Evolutionary conservation across 2,329 filamentous ascomycete species (phyloP), one percentile per base, ranked within the genome.

Genomic region (Alternaria conjuncta): DNA sequence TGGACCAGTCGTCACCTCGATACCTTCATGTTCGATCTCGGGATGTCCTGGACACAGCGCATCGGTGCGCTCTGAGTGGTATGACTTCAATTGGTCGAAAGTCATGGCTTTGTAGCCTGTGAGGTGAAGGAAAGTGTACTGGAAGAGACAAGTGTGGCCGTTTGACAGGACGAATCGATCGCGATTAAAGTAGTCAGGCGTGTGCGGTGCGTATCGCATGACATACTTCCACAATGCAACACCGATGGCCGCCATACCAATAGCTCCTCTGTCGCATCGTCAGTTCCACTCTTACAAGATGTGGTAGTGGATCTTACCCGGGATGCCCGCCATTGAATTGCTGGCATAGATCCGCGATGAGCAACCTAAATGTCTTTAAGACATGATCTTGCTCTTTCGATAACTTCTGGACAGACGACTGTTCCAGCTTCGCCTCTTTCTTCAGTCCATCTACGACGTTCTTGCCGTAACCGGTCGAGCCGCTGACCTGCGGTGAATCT

Each of bases 241-340:
- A 10, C 88, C 88, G 58, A 90, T 89, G 5, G 86, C 87, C 21
- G 86, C 87, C 81, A 89, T 89, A 41, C 87, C 86, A 74, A 89
- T 88, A 18, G 60, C 60, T n/a, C 60, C 60, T 49, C 60, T 62
- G 15, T 15, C 10, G 1, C 7, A 13, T 23, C 4, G 13, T 62
- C 12, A 62, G 49, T 3, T 30, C 3, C n/a, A 3, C 6, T 13
- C 4, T 0, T 10, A 3, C 26, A 9, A 43, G 10, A 1, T 4
- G 6, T 26, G 6, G 5, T 12, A 6, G 10, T 4, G 43, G 12
- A 2, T 85, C 86, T 21, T 65, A 67, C 20, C 69, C 89, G 18
- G 89, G 89, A 72, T 92, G 90, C 0, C 90, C 90, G 36, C 89
- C 89, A 65, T 87, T 87, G 78, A 90, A 92, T 67, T 92, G 89